Percentiles rank a stretch among this genome's conserved stretches.
Conservation (phyloP, 2,329 filamentous ascomycete genomes). For the Chaetomium strumarium region DNA sequence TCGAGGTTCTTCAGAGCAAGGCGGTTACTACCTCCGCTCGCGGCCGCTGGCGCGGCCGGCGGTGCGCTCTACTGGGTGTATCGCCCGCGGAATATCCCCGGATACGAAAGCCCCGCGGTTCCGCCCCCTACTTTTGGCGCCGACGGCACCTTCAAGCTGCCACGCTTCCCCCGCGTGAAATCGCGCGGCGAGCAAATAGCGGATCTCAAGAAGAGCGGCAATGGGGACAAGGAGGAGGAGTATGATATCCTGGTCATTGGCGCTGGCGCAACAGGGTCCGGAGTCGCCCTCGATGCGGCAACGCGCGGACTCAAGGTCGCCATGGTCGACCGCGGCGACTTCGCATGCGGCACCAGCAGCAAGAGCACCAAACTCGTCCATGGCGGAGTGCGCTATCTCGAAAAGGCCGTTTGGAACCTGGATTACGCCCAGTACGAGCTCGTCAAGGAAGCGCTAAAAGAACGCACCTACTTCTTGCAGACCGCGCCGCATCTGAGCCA, state of each 20-base stretch:
- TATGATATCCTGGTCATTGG: conserved; percentile 78
- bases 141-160: conserved; percentile 61
- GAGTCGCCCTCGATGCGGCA: conserved; percentile 74
- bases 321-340: conserved; percentile 77
- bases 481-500: conserved; percentile 75
- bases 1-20: conserved; percentile 30
- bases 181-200: conserved; percentile 58
- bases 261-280: conserved; percentile 71
- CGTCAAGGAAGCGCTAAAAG: conserved; percentile 74
- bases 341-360: conserved; percentile 73
- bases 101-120: conserved; percentile 60
- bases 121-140: conserved; percentile 65
- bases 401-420: conserved; percentile 80
- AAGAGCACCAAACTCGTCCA: conserved; percentile 87
- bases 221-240: conserved; percentile 37
- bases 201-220: conserved; percentile 46
- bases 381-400: conserved; percentile 76
- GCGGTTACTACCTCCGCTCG: conserved; percentile 39
- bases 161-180: conserved; percentile 59
- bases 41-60: conserved; percentile 37
- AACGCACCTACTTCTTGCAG: conserved; percentile 77
- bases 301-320: conserved; percentile 76
- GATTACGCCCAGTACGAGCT: conserved; percentile 79
- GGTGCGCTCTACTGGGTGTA: conserved; percentile 49
- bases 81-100: conserved; percentile 66